Evolutionary conservation across 2,329 filamentous ascomycete genomes (phyloP).

Genomic region (Pezicula carpinea): DNA sequence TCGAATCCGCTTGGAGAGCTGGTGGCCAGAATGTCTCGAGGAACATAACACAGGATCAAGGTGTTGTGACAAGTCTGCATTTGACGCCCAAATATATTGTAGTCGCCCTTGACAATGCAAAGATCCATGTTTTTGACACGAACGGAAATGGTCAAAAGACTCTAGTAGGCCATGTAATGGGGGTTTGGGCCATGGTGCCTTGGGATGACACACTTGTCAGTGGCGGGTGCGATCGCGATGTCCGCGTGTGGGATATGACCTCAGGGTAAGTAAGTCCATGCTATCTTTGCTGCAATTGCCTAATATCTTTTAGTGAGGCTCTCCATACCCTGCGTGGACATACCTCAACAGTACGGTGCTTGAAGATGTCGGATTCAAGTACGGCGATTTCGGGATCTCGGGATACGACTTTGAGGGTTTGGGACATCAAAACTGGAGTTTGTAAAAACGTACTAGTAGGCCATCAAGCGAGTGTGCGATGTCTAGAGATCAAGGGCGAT

Average conservation of each 20-base stretch:
- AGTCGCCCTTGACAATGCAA: conserved; percentile 94
- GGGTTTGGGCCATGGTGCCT: conserved; percentile 98
- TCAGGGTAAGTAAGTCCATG: conserved; percentile 64
- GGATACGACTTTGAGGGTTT: conserved; percentile 90
- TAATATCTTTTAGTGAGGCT: conserved; percentile 49
- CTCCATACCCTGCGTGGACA: conserved; percentile 86
- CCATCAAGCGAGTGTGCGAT: conserved; percentile 92
- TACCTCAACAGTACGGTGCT: conserved; percentile 90
- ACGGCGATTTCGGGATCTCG: conserved; percentile 95
- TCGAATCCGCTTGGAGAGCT: conserved; percentile 93
- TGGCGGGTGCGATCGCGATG: conserved; percentile 93
- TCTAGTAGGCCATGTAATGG: conserved; percentile 94
- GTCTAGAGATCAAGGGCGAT: conserved; percentile 92
- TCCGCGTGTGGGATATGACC: conserved; percentile 92
- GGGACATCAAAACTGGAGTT: conserved; percentile 84
- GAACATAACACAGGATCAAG: conserved; percentile 93
- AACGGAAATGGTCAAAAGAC: conserved; percentile 85
- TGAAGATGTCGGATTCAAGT: conserved; percentile 94
- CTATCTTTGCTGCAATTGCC: conserved; percentile 22
- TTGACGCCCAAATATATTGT: conserved; percentile 95
- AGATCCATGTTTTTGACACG: conserved; percentile 96
- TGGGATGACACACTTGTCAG: conserved; percentile 95
- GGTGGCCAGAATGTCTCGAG: conserved; percentile 79
- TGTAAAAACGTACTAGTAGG: conserved; percentile 91
- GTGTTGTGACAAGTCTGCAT: conserved; percentile 93